Conservation (phyloP, 176 grass and related monocot genomes). For the Leersia perrieri region DNA sequence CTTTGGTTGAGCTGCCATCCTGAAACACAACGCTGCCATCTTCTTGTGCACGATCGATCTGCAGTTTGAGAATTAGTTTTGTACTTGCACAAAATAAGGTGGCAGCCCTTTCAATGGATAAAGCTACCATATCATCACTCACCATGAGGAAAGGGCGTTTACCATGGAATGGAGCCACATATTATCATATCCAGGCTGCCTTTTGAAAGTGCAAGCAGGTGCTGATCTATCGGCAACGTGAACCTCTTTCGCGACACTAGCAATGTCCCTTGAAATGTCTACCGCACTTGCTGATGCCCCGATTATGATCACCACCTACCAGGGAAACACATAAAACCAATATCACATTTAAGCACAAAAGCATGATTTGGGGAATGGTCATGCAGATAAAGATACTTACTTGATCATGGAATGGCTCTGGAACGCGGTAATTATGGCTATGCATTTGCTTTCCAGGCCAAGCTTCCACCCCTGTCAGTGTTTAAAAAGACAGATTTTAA, state of each 20-base stretch:
- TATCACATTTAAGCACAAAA: background rate
- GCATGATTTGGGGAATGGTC: background rate
- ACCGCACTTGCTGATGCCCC: conserved; percentile 55
- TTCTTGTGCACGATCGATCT: conserved; percentile 49
- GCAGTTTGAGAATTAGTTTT: conserved; percentile 28
- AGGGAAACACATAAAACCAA: background rate
- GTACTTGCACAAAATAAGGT: background rate
- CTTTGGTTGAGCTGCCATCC: conserved; percentile 56
- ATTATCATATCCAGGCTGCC: conserved; percentile 60
- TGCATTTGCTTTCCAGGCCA: conserved; percentile 84
- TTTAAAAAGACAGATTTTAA: background rate
- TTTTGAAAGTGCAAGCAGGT: conserved; percentile 31
- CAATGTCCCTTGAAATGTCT: conserved; percentile 75
- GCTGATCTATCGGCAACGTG: conserved; percentile 61
- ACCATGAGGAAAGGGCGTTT: conserved; percentile 29
- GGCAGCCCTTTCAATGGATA: conserved; percentile 29
- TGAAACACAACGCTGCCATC: conserved; percentile 66
- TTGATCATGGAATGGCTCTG: conserved; percentile 58
- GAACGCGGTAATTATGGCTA: conserved; percentile 88
- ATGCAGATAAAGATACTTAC: conserved; percentile 13
- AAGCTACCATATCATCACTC: conserved; percentile 39
- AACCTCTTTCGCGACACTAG: conserved; percentile 57
- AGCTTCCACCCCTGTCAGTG: conserved; percentile 36
- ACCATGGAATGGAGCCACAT: conserved; percentile 92
- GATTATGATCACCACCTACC: conserved; percentile 61